These are phyloP conservation scores for Mycena metata DNA, from an alignment of 768 basidiomycete species.

Conservation along the genomic window DNA sequence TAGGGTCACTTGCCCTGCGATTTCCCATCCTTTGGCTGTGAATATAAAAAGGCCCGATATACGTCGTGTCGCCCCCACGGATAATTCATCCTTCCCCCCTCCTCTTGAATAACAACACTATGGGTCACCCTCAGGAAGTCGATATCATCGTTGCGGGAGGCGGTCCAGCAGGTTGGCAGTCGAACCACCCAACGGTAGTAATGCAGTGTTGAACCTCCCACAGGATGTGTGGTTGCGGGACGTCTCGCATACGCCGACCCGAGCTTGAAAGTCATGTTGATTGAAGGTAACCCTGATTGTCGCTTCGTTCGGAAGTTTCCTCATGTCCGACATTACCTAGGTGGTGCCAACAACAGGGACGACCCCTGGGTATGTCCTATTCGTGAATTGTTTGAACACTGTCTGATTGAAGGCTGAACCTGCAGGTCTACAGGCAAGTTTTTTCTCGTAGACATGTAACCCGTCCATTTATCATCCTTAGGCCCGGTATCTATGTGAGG, in stretches of 20 bases:
- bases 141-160: slow-evolving; percentile 80
- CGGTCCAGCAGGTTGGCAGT: slow-evolving; percentile 67
- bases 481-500: slow-evolving; percentile 76
- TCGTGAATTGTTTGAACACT: background rate
- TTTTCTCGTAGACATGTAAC: background rate
- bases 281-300: slow-evolving; percentile 63
- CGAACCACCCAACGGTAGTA: too few species aligned
- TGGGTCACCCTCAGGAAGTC: slow-evolving; percentile 77
- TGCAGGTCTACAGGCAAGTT: slow-evolving; percentile 62
- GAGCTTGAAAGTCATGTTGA: slow-evolving; percentile 80
- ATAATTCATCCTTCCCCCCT: slow-evolving; percentile 6
- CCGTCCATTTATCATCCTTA: slow-evolving; percentile 34
- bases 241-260: slow-evolving; percentile 80
- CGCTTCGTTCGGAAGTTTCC: background rate
- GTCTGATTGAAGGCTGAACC: background rate
- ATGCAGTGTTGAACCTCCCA: background rate
- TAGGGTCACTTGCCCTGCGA: slow-evolving; percentile 30
- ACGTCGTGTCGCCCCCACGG: slow-evolving; percentile 12
- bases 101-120: slow-evolving; percentile 36
- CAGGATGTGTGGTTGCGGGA: slow-evolving; percentile 77
- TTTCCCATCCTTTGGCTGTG: slow-evolving; percentile 29
- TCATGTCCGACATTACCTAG: slow-evolving; percentile 45
- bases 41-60: slow-evolving; percentile 29
- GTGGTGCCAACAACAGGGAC: slow-evolving; percentile 78
- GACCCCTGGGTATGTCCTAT: slow-evolving; percentile 68